phyloP scores from a whole-genome alignment of 805 yeast species.

The Candida insectorum region DNA sequence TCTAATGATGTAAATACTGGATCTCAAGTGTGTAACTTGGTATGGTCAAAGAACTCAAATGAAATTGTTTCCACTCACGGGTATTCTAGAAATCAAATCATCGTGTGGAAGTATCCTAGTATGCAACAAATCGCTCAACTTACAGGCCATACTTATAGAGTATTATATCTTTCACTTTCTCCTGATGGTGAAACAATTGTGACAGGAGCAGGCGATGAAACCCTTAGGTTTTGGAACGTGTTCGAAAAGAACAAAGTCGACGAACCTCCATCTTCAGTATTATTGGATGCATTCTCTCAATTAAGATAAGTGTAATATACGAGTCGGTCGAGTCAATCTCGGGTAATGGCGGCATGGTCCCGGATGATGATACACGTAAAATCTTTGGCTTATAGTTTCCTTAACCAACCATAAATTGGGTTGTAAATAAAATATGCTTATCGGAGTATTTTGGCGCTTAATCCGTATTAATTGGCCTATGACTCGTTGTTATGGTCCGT shows the following conservation, averaged over 20 bases:
- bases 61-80: conserved; percentile 96
- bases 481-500: no score
- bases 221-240: conserved; percentile 91
- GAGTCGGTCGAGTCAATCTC: no score
- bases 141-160: conserved; percentile 93
- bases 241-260: conserved; percentile 73
- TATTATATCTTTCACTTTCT: conserved; percentile 80
- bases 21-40: conserved; percentile 90
- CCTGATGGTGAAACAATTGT: conserved; percentile 97
- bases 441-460: no score
- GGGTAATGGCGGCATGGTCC: no score
- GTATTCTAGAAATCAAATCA: conserved; percentile 82
- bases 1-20: conserved; percentile 88
- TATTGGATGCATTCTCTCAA: conserved; percentile 73
- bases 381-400: no score
- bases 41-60: conserved; percentile 89
- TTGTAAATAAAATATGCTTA: no score
- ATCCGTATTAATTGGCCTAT: no score
- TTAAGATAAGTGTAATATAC: conserved; percentile 42
- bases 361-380: no score
- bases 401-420: no score
- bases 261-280: conserved; percentile 56
- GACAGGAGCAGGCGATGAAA: conserved; percentile 98
- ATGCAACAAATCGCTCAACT: conserved; percentile 91
- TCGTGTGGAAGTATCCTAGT: conserved; percentile 90